Evolutionary conservation across 805 yeast species (phyloP), one percentile per base, ranked within the genome.

Genomic region (Cyberlindnera subsufficiens): DNA sequence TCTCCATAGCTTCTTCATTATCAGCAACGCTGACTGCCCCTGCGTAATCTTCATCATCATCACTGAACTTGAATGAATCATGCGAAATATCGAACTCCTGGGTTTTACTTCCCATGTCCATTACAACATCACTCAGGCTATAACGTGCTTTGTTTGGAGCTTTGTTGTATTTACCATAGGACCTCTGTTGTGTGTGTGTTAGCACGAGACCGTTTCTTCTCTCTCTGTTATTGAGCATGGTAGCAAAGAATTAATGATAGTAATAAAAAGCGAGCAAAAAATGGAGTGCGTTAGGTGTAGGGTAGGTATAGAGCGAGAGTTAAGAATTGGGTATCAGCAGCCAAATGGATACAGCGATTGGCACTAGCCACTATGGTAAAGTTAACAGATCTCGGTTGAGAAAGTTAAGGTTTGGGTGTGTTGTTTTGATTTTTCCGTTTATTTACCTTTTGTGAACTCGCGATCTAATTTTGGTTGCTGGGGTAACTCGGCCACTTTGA

Each of bases 201-300:
- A 56, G 37, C 19, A 56, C 51, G 9, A 56, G 35, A 3, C 60
- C 60, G 31, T 56, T 55, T 35, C 60, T 52, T 46, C 58, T 49
- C 34, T 53, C 59, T 31, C 55, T 46, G 46, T 50, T 52, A 36
- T 30, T 42, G 13, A 49, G 43, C 55, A 51, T 51, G 31, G 19
- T 16, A 37, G 39, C 33, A 35, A 34, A 13, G 8, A 35, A 22
- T 14, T n/a, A 5, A 16, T 15, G 15, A 11, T 30, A n/a, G 32
- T 30, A 30, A 30, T 30, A 30, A 9, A 14, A 30, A 15, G 32
- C 15, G 17, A n/a, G 32, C 10, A 15, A 30, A n/a, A 14, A 30
- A 30, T 13, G 17, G 8, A 30, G 32, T 14, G 16, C 3, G 13
- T 11, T 13, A 22, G 3, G 10, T 22, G 27, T 11, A 22, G 27